Evolutionary conservation across 140 eudicot genomes (phyloP).

Genomic region (Flaveria floridana): DNA sequence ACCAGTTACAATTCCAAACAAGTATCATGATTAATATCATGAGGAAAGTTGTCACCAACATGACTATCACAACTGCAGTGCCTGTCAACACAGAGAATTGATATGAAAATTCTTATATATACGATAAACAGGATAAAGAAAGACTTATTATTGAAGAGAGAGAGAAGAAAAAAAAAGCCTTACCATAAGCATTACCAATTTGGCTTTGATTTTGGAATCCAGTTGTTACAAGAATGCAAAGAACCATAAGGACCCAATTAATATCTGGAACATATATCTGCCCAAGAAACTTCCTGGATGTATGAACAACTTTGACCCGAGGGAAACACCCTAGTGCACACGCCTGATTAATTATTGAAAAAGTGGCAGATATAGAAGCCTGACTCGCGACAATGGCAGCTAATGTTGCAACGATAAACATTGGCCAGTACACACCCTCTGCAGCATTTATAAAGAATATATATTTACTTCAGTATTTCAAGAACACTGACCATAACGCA

Average conservation of each 20-base stretch:
- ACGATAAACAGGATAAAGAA: background rate
- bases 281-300: constrained; percentile 59
- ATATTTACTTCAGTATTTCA: constrained; percentile 27
- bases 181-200: constrained; percentile 65
- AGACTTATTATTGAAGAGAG: background rate
- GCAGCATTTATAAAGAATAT: constrained; percentile 25
- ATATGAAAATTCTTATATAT: background rate
- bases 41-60: constrained; percentile 79
- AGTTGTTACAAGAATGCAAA: constrained; percentile 60
- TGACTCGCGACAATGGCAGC: constrained; percentile 79
- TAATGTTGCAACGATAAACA: constrained; percentile 49
- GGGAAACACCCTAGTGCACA: constrained; percentile 73
- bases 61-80: constrained; percentile 84
- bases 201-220: constrained; percentile 58
- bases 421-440: constrained; percentile 62
- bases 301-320: constrained; percentile 73
- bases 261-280: constrained; percentile 75
- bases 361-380: constrained; percentile 74
- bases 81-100: constrained; percentile 42
- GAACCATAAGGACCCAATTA: constrained; percentile 71
- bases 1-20: constrained; percentile 89
- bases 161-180: background rate
- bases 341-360: constrained; percentile 78
- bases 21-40: constrained; percentile 72
- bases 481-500: background rate